These are phyloP conservation scores for Dinochytrium kinnereticum DNA, from an alignment of 371 early-diverging fungal species.

Conservation along the genomic window DNA sequence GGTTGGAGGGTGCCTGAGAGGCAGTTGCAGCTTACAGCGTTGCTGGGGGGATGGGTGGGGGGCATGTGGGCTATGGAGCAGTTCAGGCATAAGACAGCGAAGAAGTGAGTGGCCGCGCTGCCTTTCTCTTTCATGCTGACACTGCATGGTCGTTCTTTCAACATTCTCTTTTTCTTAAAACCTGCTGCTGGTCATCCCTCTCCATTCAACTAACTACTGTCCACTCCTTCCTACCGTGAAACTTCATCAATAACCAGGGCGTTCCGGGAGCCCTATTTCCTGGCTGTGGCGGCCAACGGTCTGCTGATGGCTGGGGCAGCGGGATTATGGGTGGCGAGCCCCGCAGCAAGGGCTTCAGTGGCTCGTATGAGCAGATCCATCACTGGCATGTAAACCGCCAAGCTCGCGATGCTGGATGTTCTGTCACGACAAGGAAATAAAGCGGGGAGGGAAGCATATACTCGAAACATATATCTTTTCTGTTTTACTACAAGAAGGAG, in stretches of 20 bases:
- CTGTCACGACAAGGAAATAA: background rate
- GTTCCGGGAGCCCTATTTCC: constrained; percentile 42
- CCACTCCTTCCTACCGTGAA: background rate
- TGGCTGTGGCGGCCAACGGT: constrained; percentile 32
- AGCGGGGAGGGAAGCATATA: too few relatives aligned
- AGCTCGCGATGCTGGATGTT: too few relatives aligned
- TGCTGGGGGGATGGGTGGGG: constrained; percentile 58
- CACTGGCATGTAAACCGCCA: constrained; percentile 3
- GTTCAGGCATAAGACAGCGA: constrained; percentile 57
- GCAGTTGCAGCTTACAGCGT: constrained; percentile 50
- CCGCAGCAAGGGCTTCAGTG: background rate
- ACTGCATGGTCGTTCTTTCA: too few relatives aligned
- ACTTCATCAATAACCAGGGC: background rate
- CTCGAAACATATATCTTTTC: too few relatives aligned
- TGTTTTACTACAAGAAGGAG: too few relatives aligned
- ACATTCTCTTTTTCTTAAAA: too few relatives aligned
- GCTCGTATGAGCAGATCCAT: background rate
- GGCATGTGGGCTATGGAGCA: constrained; percentile 56
- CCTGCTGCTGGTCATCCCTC: too few relatives aligned
- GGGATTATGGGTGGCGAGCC: constrained; percentile 31
- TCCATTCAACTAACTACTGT: too few relatives aligned
- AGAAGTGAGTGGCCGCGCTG: constrained; percentile 38
- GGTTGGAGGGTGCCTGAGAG: constrained; percentile 58
- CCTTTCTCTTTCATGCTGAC: too few relatives aligned
- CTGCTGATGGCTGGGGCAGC: constrained; percentile 29